Percentiles rank a stretch among this genome's conserved stretches.
Evolutionary conservation across 73 alveolate genomes (phyloP).

Genomic region (Halteria grandinella): DNA sequence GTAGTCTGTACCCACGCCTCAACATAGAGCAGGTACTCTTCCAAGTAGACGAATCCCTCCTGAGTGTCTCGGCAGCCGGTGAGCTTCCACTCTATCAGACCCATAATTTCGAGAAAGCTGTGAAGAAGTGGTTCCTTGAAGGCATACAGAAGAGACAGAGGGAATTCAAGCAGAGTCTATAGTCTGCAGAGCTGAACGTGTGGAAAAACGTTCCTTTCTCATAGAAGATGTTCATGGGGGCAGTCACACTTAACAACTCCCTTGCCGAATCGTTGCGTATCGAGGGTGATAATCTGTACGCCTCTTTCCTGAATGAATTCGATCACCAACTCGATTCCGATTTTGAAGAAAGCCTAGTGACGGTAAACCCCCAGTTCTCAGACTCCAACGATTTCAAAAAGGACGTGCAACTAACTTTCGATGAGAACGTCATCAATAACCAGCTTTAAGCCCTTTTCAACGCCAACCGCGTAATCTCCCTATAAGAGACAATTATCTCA

Average conservation of each 20-base stretch:
- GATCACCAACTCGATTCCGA: slow-evolving; percentile 17
- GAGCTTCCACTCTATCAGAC: slow-evolving; percentile 15
- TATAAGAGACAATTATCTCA: background rate
- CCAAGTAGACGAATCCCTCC: slow-evolving; percentile 7
- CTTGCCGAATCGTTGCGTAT: slow-evolving; percentile 17
- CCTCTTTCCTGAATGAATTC: slow-evolving; percentile 38
- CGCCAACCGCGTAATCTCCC: background rate
- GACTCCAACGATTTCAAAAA: slow-evolving; percentile 30
- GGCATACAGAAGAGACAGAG: slow-evolving; percentile 7
- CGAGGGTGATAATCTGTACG: slow-evolving; percentile 22
- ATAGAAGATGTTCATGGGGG: background rate
- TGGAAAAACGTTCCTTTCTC: background rate
- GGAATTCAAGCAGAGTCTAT: background rate
- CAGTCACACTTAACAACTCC: slow-evolving; percentile 30
- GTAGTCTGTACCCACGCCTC: slow-evolving; percentile 23
- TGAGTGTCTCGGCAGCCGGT: slow-evolving; percentile 27
- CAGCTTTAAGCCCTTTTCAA: slow-evolving; percentile 19
- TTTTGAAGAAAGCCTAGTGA: slow-evolving; percentile 8
- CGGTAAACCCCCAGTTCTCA: slow-evolving; percentile 11
- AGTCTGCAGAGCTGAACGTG: slow-evolving; percentile 16
- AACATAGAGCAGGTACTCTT: slow-evolving; percentile 15
- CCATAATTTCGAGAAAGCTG: slow-evolving; percentile 35
- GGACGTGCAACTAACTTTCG: slow-evolving; percentile 24
- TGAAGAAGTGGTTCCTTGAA: slow-evolving; percentile 28
- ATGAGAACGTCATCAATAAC: slow-evolving; percentile 31